Evolutionary conservation across 805 yeast genomes (phyloP).

Genomic region (Danielia reshetovae): DNA sequence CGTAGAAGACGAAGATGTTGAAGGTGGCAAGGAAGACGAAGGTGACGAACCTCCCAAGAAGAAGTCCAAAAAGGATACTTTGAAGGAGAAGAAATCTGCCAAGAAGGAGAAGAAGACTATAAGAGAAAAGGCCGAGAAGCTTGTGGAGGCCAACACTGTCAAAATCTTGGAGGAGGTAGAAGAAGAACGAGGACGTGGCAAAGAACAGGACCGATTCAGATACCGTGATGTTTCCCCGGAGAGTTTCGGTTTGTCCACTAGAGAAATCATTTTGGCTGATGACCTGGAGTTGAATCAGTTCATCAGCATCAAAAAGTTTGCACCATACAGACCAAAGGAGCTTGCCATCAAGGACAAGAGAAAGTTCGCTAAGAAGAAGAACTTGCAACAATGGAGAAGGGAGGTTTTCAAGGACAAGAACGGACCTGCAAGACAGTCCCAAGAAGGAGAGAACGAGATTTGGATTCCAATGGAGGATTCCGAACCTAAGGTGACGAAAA

Average conservation of each 20-base stretch:
- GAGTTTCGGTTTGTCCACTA: constrained; percentile 74
- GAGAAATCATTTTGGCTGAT: constrained; percentile 88
- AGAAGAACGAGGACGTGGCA: constrained; percentile 55
- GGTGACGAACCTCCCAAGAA: constrained; percentile 27
- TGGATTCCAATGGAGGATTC: constrained; percentile 34
- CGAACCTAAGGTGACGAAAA: constrained; percentile 4
- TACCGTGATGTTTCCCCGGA: constrained; percentile 97
- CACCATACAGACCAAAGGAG: constrained; percentile 83
- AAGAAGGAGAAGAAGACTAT: constrained; percentile 62
- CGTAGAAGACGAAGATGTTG: constrained; percentile 7
- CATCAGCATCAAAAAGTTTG: constrained; percentile 87
- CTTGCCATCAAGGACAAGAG: constrained; percentile 71
- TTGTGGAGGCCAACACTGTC: constrained; percentile 71
- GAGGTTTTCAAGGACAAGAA: constrained; percentile 66
- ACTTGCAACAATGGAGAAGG: constrained; percentile 87
- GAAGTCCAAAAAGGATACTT: constrained; percentile 51
- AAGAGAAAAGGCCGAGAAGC: constrained; percentile 65
- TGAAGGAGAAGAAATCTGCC: constrained; percentile 51
- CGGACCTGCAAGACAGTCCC: constrained; percentile 37
- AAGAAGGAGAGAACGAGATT: constrained; percentile 32
- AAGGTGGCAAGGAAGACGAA: constrained; percentile 13
- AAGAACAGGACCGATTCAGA: constrained; percentile 53
- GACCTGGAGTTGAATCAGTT: constrained; percentile 80
- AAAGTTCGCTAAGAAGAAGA: constrained; percentile 75
- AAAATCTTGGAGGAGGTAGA: constrained; percentile 63